Evolutionary conservation across 2,329 filamentous ascomycete species (phyloP).

Genomic region (Fusarium austroafricanum): DNA sequence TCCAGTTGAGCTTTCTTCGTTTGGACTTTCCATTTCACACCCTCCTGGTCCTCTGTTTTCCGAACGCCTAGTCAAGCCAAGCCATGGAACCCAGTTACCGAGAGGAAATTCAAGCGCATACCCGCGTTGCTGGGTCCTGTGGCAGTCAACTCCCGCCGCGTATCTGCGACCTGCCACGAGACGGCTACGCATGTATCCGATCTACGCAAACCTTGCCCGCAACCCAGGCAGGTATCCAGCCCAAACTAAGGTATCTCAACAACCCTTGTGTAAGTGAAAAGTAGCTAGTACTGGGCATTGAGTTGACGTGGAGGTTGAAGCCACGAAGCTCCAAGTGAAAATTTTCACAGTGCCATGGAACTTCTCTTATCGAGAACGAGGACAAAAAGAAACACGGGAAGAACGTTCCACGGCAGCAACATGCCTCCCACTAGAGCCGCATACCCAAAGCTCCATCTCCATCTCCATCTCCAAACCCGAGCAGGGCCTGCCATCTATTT

Average conservation of each 20-base stretch:
- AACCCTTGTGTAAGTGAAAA: slow-evolving; percentile 19
- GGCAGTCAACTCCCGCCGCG: slow-evolving; percentile 8
- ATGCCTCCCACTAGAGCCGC: slow-evolving; percentile 10
- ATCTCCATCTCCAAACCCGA: slow-evolving; percentile 1
- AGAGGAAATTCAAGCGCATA: slow-evolving; percentile 1
- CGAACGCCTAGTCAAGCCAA: slow-evolving; percentile 6
- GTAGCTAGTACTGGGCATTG: slow-evolving; percentile 1
- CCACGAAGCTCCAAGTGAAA: slow-evolving; percentile 5
- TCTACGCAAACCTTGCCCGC: slow-evolving; percentile 7
- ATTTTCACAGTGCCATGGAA: not conserved
- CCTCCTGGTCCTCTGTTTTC: not conserved
- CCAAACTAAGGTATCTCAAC: slow-evolving; percentile 2
- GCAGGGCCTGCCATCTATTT: slow-evolving; percentile 1
- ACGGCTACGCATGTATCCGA: slow-evolving; percentile 27
- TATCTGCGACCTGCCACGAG: slow-evolving; percentile 28
- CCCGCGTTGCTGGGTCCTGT: slow-evolving; percentile 18
- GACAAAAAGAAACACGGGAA: not conserved
- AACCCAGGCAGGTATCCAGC: not conserved
- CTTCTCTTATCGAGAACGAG: slow-evolving; percentile 4
- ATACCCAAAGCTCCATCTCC: not conserved
- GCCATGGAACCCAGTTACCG: not conserved
- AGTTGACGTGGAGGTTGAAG: not conserved
- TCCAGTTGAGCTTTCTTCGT: slow-evolving; percentile 1
- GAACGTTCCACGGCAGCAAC: slow-evolving; percentile 3
- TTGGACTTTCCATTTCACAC: not conserved